phyloP scores from a whole-genome alignment of 2,329 filamentous ascomycete genomes.

The Fusarium ambrosium region DNA sequence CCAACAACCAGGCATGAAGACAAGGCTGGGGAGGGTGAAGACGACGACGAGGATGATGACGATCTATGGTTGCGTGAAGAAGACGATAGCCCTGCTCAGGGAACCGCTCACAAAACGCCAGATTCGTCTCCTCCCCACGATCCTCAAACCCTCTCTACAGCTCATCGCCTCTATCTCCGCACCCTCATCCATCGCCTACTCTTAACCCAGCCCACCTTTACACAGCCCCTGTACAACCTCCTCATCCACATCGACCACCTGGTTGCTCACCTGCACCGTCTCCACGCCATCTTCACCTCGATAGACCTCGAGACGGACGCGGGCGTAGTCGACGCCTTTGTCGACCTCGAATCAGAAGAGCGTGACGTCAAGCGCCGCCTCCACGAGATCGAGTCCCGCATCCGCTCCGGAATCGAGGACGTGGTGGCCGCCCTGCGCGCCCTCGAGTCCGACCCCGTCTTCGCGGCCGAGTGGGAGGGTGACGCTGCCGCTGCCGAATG shows the following conservation, averaged over 20 bases:
- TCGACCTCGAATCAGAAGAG: slow-evolving; percentile 81
- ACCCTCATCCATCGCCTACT: slow-evolving; percentile 76
- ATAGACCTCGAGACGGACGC: slow-evolving; percentile 86
- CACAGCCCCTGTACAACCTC: slow-evolving; percentile 73
- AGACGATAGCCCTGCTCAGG: slow-evolving; percentile 18
- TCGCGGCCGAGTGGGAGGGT: slow-evolving; percentile 61
- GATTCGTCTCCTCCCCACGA: slow-evolving; percentile 67
- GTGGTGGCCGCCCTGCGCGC: slow-evolving; percentile 70
- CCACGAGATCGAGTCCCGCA: slow-evolving; percentile 70
- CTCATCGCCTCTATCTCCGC: slow-evolving; percentile 82
- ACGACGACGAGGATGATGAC: slow-evolving; percentile 38
- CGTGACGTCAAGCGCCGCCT: slow-evolving; percentile 75
- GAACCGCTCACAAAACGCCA: slow-evolving; percentile 43
- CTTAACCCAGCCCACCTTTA: slow-evolving; percentile 74
- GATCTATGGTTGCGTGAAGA: slow-evolving; percentile 48
- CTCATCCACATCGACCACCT: slow-evolving; percentile 85
- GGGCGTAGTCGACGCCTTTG: slow-evolving; percentile 82
- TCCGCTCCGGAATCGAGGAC: slow-evolving; percentile 77
- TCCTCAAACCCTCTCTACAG: slow-evolving; percentile 84
- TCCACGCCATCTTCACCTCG: slow-evolving; percentile 82
- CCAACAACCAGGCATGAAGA: slow-evolving; percentile 34
- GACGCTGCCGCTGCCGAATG: slow-evolving; percentile 38
- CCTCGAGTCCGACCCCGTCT: slow-evolving; percentile 60
- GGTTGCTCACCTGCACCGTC: slow-evolving; percentile 79
- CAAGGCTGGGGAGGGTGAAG: slow-evolving; percentile 13